phyloP scores from a whole-genome alignment of 2,329 filamentous ascomycete genomes.

The Aspergillus awamori region DNA sequence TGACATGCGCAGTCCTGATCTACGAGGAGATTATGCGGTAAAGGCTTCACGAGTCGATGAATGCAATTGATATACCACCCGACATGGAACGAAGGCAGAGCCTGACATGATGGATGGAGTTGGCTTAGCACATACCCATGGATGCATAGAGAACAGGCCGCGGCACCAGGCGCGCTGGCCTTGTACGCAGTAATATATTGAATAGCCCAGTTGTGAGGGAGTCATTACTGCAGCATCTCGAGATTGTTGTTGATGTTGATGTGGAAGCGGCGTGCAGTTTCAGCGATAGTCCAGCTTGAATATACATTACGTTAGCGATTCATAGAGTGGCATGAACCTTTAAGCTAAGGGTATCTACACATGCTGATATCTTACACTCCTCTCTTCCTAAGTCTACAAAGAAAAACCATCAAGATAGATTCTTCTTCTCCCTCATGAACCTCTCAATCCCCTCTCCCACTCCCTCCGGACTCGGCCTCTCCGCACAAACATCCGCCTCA shows the following conservation, averaged over 20 bases:
- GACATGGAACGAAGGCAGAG: constrained; percentile 1
- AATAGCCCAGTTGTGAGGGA: not conserved
- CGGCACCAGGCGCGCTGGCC: not conserved
- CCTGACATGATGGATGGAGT: constrained; percentile 10
- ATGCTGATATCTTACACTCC: not conserved
- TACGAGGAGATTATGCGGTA: constrained; percentile 93
- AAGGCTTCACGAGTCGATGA: constrained; percentile 6
- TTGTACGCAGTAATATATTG: constrained; percentile 3
- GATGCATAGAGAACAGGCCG: constrained; percentile 20
- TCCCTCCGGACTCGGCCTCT: constrained; percentile 79
- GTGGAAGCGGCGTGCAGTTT: constrained; percentile 3
- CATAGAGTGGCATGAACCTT: not conserved
- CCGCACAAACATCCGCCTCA: constrained; percentile 65
- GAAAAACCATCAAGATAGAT: not conserved
- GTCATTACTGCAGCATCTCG: constrained; percentile 1
- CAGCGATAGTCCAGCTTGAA: constrained; percentile 8
- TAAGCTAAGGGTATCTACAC: constrained; percentile 13
- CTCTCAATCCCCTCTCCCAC: constrained; percentile 67
- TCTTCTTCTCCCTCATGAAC: constrained; percentile 42
- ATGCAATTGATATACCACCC: constrained; percentile 2
- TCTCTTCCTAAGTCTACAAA: not conserved
- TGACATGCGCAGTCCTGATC: constrained; percentile 66
- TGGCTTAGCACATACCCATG: constrained; percentile 22
- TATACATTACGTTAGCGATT: not conserved
- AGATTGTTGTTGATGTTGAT: constrained; percentile 4